These are phyloP conservation scores for Boechera stricta DNA, from an alignment of 345 rosid species.

Conservation along the genomic window DNA sequence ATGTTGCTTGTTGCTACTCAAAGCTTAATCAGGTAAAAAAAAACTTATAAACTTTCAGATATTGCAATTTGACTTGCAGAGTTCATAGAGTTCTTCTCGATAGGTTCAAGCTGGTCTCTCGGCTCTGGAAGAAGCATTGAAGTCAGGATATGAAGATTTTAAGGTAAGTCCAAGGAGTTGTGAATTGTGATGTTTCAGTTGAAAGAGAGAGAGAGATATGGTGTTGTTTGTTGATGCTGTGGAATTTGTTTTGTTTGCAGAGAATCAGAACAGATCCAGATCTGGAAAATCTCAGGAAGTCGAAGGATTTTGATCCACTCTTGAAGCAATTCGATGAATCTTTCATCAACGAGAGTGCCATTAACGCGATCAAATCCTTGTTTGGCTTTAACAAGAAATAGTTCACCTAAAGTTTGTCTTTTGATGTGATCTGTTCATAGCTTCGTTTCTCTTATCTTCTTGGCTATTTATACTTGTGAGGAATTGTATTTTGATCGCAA, in stretches of 20 bases:
- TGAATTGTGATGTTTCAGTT: neutral
- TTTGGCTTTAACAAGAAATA: slow-evolving; percentile 84
- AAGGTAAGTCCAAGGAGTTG: slow-evolving; percentile 57
- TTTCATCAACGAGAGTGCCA: slow-evolving; percentile 90
- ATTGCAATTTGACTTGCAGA: slow-evolving; percentile 19
- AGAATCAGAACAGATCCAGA: slow-evolving; percentile 92
- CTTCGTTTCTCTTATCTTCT: slow-evolving; percentile 33
- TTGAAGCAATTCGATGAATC: slow-evolving; percentile 90
- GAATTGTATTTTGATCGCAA: slow-evolving; percentile 12
- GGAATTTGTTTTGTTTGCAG: slow-evolving; percentile 50
- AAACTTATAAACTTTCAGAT: neutral
- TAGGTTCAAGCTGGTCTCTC: slow-evolving; percentile 91
- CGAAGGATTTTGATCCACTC: slow-evolving; percentile 68
- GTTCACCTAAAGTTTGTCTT: slow-evolving; percentile 23
- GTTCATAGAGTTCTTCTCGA: slow-evolving; percentile 14
- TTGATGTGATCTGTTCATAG: slow-evolving; percentile 43
- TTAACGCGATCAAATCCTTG: slow-evolving; percentile 88
- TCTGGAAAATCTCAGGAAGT: slow-evolving; percentile 62
- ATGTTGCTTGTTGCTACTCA: slow-evolving; percentile 94
- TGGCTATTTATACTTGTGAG: slow-evolving; percentile 33
- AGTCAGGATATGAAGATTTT: slow-evolving; percentile 85
- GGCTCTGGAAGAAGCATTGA: slow-evolving; percentile 88
- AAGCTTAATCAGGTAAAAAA: slow-evolving; percentile 80
- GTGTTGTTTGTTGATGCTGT: slow-evolving; percentile 29
- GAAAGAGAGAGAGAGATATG: neutral